phyloP scores from a whole-genome alignment of 441 rosid species.

The Pelargonium australe region DNA sequence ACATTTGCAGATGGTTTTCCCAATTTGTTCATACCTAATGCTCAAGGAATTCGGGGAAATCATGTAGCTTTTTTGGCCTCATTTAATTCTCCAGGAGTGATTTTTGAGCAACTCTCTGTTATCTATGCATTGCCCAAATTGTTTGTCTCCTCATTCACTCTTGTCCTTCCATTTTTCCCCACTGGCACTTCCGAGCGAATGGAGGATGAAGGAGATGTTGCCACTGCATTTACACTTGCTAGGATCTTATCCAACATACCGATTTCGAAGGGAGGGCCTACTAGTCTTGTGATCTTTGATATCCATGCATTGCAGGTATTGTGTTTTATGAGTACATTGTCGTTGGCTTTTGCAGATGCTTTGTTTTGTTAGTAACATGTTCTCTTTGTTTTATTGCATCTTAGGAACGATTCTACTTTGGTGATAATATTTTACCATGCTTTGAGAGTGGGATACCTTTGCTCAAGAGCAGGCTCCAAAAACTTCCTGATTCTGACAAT shows the following conservation, averaged over 20 bases:
- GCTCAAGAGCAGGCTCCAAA: constrained; percentile 72
- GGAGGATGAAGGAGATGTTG: constrained; percentile 60
- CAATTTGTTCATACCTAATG: constrained; percentile 81
- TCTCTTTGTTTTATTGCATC: constrained; percentile 13
- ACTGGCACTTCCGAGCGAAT: constrained; percentile 94
- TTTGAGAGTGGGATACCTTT: constrained; percentile 93
- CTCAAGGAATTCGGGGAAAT: constrained; percentile 84
- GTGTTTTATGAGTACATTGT: not conserved
- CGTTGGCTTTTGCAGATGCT: not conserved
- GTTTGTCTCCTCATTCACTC: constrained; percentile 10
- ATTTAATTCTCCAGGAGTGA: constrained; percentile 76
- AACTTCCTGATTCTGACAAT: constrained; percentile 87
- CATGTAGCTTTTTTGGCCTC: constrained; percentile 90
- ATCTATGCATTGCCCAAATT: constrained; percentile 4
- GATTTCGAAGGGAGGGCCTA: constrained; percentile 80
- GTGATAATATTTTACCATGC: constrained; percentile 79
- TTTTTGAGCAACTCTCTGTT: constrained; percentile 61
- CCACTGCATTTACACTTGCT: constrained; percentile 68
- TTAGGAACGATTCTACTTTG: constrained; percentile 93
- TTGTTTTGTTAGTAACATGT: not conserved
- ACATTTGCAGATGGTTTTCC: not conserved
- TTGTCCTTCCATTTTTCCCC: constrained; percentile 90
- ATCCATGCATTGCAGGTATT: constrained; percentile 88
- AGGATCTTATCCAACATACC: constrained; percentile 86
- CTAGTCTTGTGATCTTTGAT: constrained; percentile 87